Percentiles rank a stretch among this genome's conserved stretches.
Conservation (phyloP, 2,329 filamentous ascomycete species). For the Xylaria hypoxylon region DNA sequence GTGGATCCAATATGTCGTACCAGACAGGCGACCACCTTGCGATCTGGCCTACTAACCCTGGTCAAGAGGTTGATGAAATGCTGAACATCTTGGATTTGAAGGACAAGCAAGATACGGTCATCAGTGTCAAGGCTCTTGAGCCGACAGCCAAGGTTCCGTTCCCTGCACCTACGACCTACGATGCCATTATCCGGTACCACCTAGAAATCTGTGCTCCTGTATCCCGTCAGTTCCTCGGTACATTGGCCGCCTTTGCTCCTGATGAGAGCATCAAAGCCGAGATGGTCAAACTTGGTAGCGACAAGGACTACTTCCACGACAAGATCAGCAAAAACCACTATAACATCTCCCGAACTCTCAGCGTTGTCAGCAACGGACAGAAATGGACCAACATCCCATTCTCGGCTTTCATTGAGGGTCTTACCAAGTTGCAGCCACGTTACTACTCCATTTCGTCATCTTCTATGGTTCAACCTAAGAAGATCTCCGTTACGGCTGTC, state of each 20-base stretch:
- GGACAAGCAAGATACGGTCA: slow-evolving; percentile 82
- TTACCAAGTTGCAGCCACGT: slow-evolving; percentile 94
- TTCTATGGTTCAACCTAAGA: slow-evolving; percentile 91
- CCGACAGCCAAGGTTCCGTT: slow-evolving; percentile 97
- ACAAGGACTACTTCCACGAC: slow-evolving; percentile 95
- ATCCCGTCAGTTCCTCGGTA: slow-evolving; percentile 93
- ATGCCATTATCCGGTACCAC: slow-evolving; percentile 92
- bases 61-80: slow-evolving; percentile 91
- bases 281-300: slow-evolving; percentile 86
- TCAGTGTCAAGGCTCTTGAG: slow-evolving; percentile 91
- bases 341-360: slow-evolving; percentile 89
- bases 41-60: slow-evolving; percentile 95
- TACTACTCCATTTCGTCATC: slow-evolving; percentile 99
- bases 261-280: slow-evolving; percentile 86
- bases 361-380: slow-evolving; percentile 76
- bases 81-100: slow-evolving; percentile 80
- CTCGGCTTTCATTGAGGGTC: slow-evolving; percentile 91
- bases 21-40: slow-evolving; percentile 98
- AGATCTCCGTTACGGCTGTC: slow-evolving; percentile 93
- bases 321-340: slow-evolving; percentile 84
- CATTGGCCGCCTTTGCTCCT: slow-evolving; percentile 88
- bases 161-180: slow-evolving; percentile 95
- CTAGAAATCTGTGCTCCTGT: slow-evolving; percentile 96
- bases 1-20: slow-evolving; percentile 89
- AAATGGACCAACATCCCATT: slow-evolving; percentile 90